Evolutionary conservation across 2,329 filamentous ascomycete species (phyloP), one percentile per base, ranked within the genome.

Genomic region (Xylariaceae sp.): DNA sequence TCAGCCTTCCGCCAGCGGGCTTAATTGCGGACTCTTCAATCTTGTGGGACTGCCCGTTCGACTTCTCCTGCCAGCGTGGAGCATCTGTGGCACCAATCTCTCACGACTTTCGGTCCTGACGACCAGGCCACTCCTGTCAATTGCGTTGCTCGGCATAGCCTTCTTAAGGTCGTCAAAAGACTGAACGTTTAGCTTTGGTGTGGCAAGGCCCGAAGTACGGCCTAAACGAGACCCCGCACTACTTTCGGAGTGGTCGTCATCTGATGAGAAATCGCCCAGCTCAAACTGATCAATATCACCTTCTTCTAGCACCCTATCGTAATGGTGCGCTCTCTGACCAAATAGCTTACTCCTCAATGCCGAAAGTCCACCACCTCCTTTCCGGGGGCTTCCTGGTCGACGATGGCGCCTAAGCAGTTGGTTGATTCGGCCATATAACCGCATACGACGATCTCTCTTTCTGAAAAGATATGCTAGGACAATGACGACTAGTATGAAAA

Each of bases 91-190:
- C 13, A 81, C 78, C 30, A 97, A 73, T 53, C 90, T 81, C 68
- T 97, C 94, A 47, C 91, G 80, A 68, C 91, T 96, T 68, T 97
- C 93, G 0, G 90, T 95, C 61, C 93, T 79, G 2, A 91, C 83
- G 48, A 90, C 86, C 59, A 97, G 70, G 1, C 92, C 92, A 40
- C 83, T 85, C 32, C 91, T 75, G 61, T 86, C 83, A 66, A 87
- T 78, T 4, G 78, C 78, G 47, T 75, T 78, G 13, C 65, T 62
- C 10, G 64, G 63, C 16, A 55, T 55, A 35, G 61, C 64, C 51
- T 66, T 69, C 57, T 72, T 70, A 11, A 72, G 53, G 30, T 77
- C 75, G 30, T 85, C 83, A 40, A 81, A 81, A 29, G 76, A 76
- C 5, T 77, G 75, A 2, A 79, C 67, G 53, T 80, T 82, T 41